These are phyloP conservation scores for Coniferiporia sulphurascens DNA, from an alignment of 1,284 basidiomycete genomes.

Conservation along the genomic window DNA sequence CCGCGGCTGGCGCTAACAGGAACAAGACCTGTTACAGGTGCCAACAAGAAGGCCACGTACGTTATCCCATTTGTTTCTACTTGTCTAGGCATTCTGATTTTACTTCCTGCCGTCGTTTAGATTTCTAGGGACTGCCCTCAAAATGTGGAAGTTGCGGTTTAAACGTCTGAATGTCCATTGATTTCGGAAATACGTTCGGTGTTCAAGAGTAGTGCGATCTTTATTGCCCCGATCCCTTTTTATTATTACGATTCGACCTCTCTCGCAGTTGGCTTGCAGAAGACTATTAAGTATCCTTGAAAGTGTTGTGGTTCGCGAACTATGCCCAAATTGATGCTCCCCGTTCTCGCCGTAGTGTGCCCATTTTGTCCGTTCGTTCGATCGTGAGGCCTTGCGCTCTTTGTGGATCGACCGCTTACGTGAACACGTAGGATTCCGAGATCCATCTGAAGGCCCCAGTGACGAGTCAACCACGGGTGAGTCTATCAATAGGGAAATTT, in stretches of 20 bases:
- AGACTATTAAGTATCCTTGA: background rate
- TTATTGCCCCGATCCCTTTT: background rate
- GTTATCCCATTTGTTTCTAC: constrained; percentile 22
- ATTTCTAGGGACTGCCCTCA: constrained; percentile 78
- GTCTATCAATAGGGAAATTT: no score
- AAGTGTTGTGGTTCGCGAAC: background rate
- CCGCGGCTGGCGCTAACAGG: constrained; percentile 40
- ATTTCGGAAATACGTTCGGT: background rate
- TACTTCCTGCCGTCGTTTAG: constrained; percentile 33
- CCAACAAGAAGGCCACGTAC: constrained; percentile 78
- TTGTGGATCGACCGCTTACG: no score
- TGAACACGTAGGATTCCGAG: no score
- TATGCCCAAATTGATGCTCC: background rate
- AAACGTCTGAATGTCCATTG: constrained; percentile 7
- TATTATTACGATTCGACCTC: background rate
- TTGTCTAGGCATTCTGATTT: background rate
- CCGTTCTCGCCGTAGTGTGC: background rate
- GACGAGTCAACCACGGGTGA: no score
- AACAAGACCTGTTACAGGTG: constrained; percentile 83
- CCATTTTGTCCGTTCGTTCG: no score
- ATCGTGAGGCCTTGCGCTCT: no score
- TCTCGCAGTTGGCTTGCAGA: constrained; percentile 1
- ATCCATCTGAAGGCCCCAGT: no score
- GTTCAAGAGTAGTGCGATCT: background rate
- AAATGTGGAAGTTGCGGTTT: constrained; percentile 36